Percentiles rank a stretch among this genome's conserved stretches.
Conservation (phyloP, 257 asterid genomes). For the Avicennia marina region DNA sequence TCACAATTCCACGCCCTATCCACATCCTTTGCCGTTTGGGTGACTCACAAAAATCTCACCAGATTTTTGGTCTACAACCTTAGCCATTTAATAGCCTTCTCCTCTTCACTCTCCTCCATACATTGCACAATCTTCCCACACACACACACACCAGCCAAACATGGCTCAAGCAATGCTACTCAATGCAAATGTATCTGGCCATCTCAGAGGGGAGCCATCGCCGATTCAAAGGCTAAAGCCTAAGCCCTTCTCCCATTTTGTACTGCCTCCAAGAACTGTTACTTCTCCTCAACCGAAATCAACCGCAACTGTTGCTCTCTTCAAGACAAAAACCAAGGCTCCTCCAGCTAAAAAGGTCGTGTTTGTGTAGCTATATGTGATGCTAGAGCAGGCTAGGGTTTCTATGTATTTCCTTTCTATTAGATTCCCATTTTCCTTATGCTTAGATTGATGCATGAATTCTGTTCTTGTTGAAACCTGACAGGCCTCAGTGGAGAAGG, state of each 20-base stretch:
- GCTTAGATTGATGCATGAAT: neutral
- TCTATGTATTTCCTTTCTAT: neutral
- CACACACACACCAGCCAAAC: neutral
- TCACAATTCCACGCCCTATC: slow-evolving; percentile 13
- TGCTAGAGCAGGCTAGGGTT: too few relatives aligned
- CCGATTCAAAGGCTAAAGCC: slow-evolving; percentile 34
- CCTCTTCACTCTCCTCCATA: too few relatives aligned
- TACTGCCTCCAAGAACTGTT: slow-evolving; percentile 27
- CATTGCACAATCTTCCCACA: neutral
- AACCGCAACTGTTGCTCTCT: slow-evolving; percentile 34
- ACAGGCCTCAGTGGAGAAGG: slow-evolving; percentile 27
- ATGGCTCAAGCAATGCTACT: slow-evolving; percentile 69
- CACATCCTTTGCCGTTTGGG: neutral
- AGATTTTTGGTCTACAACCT: neutral
- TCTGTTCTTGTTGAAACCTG: neutral
- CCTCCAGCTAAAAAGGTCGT: slow-evolving; percentile 39
- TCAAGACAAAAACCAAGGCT: slow-evolving; percentile 66
- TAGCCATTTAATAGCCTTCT: too few relatives aligned
- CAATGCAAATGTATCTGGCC: slow-evolving; percentile 26
- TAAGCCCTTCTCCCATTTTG: slow-evolving; percentile 31
- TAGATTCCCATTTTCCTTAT: neutral
- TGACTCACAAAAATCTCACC: neutral
- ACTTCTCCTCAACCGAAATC: slow-evolving; percentile 13
- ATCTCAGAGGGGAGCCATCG: slow-evolving; percentile 31
- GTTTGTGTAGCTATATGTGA: too few relatives aligned